Conservation (phyloP, 2,329 filamentous ascomycete genomes). For the Pseudophaeomoniella oleicola region DNA sequence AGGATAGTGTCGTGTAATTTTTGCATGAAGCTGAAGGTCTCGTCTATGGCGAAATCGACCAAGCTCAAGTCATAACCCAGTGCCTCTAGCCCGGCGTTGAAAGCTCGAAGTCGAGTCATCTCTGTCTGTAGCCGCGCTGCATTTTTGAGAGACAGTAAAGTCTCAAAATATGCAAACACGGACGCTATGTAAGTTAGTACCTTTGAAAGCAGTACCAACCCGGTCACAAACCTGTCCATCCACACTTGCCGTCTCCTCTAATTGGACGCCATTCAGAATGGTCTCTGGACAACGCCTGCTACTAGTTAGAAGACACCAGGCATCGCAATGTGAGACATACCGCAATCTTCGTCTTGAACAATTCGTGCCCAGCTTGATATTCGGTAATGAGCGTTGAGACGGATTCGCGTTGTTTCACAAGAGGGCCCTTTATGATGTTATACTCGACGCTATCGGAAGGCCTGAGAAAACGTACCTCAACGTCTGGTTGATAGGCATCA, state of each 20-base stretch:
- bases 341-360: conserved; percentile 74
- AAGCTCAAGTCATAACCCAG: conserved; percentile 55
- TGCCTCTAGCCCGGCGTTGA: conserved; percentile 55
- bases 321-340: conserved; percentile 30
- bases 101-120: conserved; percentile 52
- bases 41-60: conserved; percentile 72
- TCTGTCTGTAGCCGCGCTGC: conserved; percentile 53
- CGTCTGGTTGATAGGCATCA: conserved; percentile 43
- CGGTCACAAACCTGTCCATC: conserved; percentile 71
- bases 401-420: conserved; percentile 64
- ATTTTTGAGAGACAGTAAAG: conserved; percentile 55
- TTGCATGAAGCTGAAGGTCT: conserved; percentile 53
- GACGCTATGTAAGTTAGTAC: conserved; percentile 48
- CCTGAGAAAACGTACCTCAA: conserved; percentile 29
- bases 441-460: too few species aligned
- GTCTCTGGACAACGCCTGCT: conserved; percentile 61
- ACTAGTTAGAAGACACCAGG: conserved; percentile 7
- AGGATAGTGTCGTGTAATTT: conserved; percentile 46
- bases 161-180: conserved; percentile 86
- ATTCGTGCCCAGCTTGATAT: conserved; percentile 75
- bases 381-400: conserved; percentile 67
- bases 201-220: conserved; percentile 8
- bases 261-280: conserved; percentile 81
- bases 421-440: conserved; percentile 60
- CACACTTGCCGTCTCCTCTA: conserved; percentile 88